phyloP scores from a whole-genome alignment of 257 asterid genomes.

The Linderniella brevidens region DNA sequence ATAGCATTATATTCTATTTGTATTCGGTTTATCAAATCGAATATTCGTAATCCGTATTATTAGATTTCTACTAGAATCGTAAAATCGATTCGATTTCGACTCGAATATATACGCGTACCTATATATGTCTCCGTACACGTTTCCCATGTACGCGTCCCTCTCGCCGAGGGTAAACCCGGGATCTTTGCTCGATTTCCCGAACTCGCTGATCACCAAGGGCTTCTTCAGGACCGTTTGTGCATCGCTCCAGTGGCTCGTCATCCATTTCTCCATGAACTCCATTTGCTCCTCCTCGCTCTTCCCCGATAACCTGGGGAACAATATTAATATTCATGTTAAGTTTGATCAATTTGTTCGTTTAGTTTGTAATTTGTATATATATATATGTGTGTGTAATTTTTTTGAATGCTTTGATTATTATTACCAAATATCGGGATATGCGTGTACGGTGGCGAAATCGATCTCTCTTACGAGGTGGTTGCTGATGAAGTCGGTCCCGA shows the following conservation, averaged over 20 bases:
- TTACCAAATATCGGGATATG: constrained; percentile 86
- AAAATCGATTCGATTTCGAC: no score
- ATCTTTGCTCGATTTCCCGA: constrained; percentile 67
- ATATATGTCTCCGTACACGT: constrained; percentile 28
- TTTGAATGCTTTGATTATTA: no score
- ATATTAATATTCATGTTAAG: no score
- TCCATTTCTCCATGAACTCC: constrained; percentile 40
- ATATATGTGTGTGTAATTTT: no score
- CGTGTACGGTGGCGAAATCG: constrained; percentile 77
- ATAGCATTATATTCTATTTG: no score
- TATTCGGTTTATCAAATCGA: no score
- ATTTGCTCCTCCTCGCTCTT: constrained; percentile 31
- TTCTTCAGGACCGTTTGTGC: constrained; percentile 44
- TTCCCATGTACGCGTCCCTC: constrained; percentile 43
- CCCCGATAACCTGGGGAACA: no score
- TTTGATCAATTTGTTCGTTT: no score
- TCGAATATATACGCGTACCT: no score
- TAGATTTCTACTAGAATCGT: no score
- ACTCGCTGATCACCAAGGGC: constrained; percentile 64
- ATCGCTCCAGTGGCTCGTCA: constrained; percentile 49
- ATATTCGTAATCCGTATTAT: no score
- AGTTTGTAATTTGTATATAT: no score
- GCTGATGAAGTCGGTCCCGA: constrained; percentile 73
- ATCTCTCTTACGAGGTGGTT: constrained; percentile 45
- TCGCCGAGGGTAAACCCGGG: constrained; percentile 32